phyloP scores from a whole-genome alignment of 164 flowering plant species.

The Aristolochia contorta region DNA sequence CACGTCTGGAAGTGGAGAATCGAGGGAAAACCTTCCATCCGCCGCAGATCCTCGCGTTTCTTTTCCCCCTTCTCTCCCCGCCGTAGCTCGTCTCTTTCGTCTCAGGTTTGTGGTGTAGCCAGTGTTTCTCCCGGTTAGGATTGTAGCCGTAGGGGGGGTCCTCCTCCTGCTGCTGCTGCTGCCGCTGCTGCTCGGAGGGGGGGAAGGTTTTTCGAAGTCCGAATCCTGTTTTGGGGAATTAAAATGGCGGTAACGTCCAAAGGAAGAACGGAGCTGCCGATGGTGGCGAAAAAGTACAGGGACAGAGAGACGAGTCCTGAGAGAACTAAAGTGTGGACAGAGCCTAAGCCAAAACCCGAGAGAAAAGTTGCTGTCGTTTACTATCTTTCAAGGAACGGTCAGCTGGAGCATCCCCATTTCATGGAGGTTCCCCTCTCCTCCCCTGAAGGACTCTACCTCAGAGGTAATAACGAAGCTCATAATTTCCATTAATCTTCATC shows the following conservation, averaged over 20 bases:
- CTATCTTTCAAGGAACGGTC: slow-evolving; percentile 73
- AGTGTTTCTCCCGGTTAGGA: too few relatives aligned
- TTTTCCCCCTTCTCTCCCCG: too few relatives aligned
- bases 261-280: slow-evolving; percentile 17
- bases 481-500: background rate
- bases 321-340: slow-evolving; percentile 32
- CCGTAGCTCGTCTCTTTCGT: background rate
- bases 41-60: too few relatives aligned
- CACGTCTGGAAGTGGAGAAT: background rate
- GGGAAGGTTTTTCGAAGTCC: background rate
- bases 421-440: slow-evolving; percentile 89
- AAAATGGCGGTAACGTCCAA: slow-evolving; percentile 26
- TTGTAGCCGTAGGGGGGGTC: too few relatives aligned
- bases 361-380: slow-evolving; percentile 72
- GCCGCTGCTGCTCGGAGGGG: background rate
- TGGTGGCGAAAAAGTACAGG: slow-evolving; percentile 17
- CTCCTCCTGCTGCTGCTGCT: too few relatives aligned
- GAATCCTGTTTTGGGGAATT: background rate
- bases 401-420: slow-evolving; percentile 94
- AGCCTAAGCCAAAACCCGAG: slow-evolving; percentile 19
- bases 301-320: slow-evolving; percentile 24
- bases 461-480: slow-evolving; percentile 26
- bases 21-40: too few relatives aligned
- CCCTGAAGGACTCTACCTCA: slow-evolving; percentile 59
- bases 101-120: background rate